A percentile compares a stretch with the other conserved stretches of the same genome.
Conservation (phyloP, 495 filamentous ascomycete species). For the Trichocladium antarcticum region DNA sequence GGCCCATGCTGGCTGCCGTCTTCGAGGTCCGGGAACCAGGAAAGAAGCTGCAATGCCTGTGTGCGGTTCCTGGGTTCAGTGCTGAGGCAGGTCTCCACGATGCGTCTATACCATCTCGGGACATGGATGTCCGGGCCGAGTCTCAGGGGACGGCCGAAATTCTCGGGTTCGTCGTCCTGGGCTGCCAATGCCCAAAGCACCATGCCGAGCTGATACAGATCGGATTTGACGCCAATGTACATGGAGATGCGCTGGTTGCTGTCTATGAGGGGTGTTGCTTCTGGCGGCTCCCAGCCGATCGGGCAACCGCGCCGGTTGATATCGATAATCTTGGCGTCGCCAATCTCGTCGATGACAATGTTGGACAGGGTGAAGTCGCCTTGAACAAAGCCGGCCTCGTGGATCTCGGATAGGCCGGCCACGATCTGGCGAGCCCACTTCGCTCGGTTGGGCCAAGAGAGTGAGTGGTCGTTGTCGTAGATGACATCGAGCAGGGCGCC, state of each 20-base stretch:
- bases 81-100: slow-evolving; percentile 37
- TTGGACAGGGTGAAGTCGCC: slow-evolving; percentile 96
- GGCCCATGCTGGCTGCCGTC: slow-evolving; percentile 20
- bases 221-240: slow-evolving; percentile 97
- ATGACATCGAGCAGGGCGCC: slow-evolving; percentile 86
- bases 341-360: slow-evolving; percentile 77
- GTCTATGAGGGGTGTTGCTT: slow-evolving; percentile 76
- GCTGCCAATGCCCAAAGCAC: slow-evolving; percentile 87
- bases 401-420: slow-evolving; percentile 79
- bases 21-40: slow-evolving; percentile 29
- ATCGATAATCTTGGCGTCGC: slow-evolving; percentile 93
- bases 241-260: slow-evolving; percentile 90
- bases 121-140: slow-evolving; percentile 31
- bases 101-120: slow-evolving; percentile 34
- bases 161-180: slow-evolving; percentile 82
- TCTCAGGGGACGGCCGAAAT: slow-evolving; percentile 57
- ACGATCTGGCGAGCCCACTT: slow-evolving; percentile 92
- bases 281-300: slow-evolving; percentile 95
- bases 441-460: slow-evolving; percentile 69
- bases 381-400: slow-evolving; percentile 93
- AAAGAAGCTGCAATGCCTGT: slow-evolving; percentile 33
- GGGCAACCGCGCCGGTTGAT: slow-evolving; percentile 95
- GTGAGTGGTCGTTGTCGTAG: slow-evolving; percentile 55
- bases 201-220: slow-evolving; percentile 94
- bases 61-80: slow-evolving; percentile 33